Base-by-base conservation (phyloP, 306 rosid species). In the Rosa multiflora region DNA sequence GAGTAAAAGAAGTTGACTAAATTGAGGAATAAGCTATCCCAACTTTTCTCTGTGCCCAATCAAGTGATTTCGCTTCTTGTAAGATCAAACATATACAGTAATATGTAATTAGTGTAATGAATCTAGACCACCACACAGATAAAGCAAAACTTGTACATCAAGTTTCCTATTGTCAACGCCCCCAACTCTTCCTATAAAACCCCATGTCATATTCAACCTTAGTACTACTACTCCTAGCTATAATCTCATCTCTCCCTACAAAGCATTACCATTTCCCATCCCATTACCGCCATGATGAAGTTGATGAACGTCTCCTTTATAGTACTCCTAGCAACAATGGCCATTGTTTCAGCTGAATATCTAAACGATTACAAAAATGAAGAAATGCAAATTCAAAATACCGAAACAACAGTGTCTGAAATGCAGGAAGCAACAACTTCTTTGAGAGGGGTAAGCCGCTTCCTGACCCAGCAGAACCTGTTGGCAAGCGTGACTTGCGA, bases 11-110 rank as follows among this genome's bases (percentile, higher is more conserved):
- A 48, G 53, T 48, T 48, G 53, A 48, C 17, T 15, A 48, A 17
- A 48, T 48, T 48, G 53, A 48, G 17, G 53, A 48, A 12, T 18
- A 49, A 49, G 55, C 20, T 49, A 20, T 49, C 55, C 37, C 37
- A 2, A 53, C 88, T 83, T 83, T 82, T 76, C 88, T 83, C 83
- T 35, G 18, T 43, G 42, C 18, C 35, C 72, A 83, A 87, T 78
- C 88, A 78, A 85, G 70, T 21, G 76, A 80, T 82, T 67, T 81
- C 47, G 26, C 76, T 76, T 44, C 47, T 29, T 7, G 72, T 67
- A 5, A 21, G 76, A 66, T 66, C 70, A 66, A 15, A 15, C 6
- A 47, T 76, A 15, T 78, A 72, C 73, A 69, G 82, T 83, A 43
- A 43, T 75, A 72, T 66, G 61, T 26, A 72, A 83, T 80, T 39